Base-by-base conservation (phyloP, 257 asterid species). In the Plantago major region DNA sequence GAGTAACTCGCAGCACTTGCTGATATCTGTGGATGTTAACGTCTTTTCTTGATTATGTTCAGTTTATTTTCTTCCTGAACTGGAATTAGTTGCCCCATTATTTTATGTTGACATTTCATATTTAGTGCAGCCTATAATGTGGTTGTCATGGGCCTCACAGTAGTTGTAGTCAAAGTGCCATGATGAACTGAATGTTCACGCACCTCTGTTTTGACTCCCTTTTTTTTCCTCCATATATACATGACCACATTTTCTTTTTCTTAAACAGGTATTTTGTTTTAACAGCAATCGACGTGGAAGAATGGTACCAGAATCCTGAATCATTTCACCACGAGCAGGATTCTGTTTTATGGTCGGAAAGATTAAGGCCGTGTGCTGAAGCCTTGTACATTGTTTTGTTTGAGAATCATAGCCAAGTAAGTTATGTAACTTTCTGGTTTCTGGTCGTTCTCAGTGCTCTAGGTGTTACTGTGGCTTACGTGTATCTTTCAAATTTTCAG, bases 311-410 rank as follows among this genome's bases (percentile, higher is more conserved):
- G 71, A 89, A 72, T 71, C 96, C 97, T 4, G 97, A 89, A 84
- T 62, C 76, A 67, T 93, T 93, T 76, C 86, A 93, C 79, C 99
- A 89, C 14, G 96, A 93, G 77, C 97, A 93, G 78, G 99, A 93
- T 71, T 79, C 95, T 46, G 77, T 93, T 67, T 77, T 82, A 76
- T 93, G 99, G 99, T 83, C 92, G 11, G 96, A 93, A 75, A 93
- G 90, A 79, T 81, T 89, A 70, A 79, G 97, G 76, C 97, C 97
- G 56, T 89, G 99, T 71, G 97, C 95, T 43, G 97, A 89, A 85
- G 99, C 99, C 33, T 74, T 89, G 49, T 87, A 87, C 73, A 89
- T 93, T 64, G 94, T 89, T 65, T 82, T 93, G 81, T 93, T 93
- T 76, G 95, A 93, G 81, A 89, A 87, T 74, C 75, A 93, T 68